Evolutionary conservation across 2,329 filamentous ascomycete species (phyloP).

Genomic region (Zymoseptoria tritici): DNA sequence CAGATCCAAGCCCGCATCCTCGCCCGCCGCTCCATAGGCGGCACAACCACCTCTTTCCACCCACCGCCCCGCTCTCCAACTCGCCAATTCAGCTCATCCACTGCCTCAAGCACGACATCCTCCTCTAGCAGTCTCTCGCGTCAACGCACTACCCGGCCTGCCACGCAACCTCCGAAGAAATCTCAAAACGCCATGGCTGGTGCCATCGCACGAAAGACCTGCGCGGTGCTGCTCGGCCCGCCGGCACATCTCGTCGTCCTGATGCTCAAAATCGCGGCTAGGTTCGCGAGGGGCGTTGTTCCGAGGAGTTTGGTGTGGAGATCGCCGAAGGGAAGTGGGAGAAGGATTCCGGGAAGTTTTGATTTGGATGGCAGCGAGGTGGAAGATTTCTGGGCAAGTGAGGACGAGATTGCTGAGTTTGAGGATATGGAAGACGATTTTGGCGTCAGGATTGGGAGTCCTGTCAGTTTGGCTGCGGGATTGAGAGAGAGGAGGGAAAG

Average conservation of each 20-base stretch:
- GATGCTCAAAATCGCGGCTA: constrained; percentile 74
- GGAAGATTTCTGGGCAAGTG: constrained; percentile 35
- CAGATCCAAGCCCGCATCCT: constrained; percentile 30
- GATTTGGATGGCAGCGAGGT: constrained; percentile 47
- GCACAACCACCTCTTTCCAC: constrained; percentile 25
- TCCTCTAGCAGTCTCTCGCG: constrained; percentile 8
- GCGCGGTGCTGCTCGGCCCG: constrained; percentile 69
- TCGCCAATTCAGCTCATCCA: constrained; percentile 33
- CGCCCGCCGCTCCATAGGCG: constrained; percentile 28
- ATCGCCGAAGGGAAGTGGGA: constrained; percentile 29
- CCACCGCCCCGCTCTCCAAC: constrained; percentile 32
- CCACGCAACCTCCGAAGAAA: constrained; percentile 13
- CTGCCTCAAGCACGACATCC: constrained; percentile 15
- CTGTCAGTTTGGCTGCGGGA: constrained; percentile 18
- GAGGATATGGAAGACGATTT: constrained; percentile 50
- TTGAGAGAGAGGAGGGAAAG: constrained; percentile 6
- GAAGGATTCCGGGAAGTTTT: constrained; percentile 57
- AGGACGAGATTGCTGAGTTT: constrained; percentile 12
- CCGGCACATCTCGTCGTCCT: constrained; percentile 69
- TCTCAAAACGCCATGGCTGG: constrained; percentile 15
- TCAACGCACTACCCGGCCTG: not conserved
- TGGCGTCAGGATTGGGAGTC: constrained; percentile 40
- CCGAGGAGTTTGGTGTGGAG: constrained; percentile 20
- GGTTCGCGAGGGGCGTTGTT: constrained; percentile 51
- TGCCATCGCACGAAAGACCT: constrained; percentile 66